Evolutionary conservation across 345 rosid species (phyloP).

Genomic region (Pelargonium nanum): DNA sequence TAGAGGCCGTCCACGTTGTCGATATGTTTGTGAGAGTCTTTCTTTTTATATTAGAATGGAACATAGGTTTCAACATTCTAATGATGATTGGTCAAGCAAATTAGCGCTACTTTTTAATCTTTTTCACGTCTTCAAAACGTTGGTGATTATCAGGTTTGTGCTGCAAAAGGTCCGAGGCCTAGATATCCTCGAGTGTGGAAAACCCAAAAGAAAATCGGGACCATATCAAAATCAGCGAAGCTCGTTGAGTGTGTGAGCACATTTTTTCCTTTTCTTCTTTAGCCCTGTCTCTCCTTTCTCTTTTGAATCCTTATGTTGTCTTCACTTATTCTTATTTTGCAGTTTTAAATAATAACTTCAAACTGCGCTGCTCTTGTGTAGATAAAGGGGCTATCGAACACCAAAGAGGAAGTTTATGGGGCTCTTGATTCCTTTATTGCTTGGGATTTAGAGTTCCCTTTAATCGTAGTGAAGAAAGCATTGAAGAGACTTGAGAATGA

Average conservation of each 20-base stretch:
- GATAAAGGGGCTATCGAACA: conserved; percentile 68
- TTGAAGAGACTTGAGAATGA: conserved; percentile 60
- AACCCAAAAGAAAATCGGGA: conserved; percentile 56
- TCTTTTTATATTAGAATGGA: neutral
- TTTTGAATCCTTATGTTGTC: no score
- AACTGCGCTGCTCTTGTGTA: conserved; percentile 14
- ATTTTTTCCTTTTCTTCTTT: neutral
- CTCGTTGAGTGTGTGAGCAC: conserved; percentile 55
- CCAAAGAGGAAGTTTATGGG: conserved; percentile 89
- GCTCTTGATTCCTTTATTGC: conserved; percentile 91
- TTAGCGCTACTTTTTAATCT: neutral
- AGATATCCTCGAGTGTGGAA: conserved; percentile 91
- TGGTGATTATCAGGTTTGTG: conserved; percentile 48
- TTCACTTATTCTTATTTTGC: no score
- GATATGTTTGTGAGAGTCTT: neutral
- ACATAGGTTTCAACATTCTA: no score
- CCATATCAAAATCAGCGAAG: conserved; percentile 66
- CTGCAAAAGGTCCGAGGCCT: conserved; percentile 84
- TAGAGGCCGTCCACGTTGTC: no score
- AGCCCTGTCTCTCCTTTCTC: no score
- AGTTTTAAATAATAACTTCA: neutral
- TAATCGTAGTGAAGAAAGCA: conserved; percentile 85
- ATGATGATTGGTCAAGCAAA: neutral
- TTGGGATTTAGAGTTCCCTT: conserved; percentile 91
- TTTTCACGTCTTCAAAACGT: neutral